These are phyloP conservation scores for Acanthamoeba royreba DNA, from an alignment of 208 protist genomes.

Conservation along the genomic window DNA sequence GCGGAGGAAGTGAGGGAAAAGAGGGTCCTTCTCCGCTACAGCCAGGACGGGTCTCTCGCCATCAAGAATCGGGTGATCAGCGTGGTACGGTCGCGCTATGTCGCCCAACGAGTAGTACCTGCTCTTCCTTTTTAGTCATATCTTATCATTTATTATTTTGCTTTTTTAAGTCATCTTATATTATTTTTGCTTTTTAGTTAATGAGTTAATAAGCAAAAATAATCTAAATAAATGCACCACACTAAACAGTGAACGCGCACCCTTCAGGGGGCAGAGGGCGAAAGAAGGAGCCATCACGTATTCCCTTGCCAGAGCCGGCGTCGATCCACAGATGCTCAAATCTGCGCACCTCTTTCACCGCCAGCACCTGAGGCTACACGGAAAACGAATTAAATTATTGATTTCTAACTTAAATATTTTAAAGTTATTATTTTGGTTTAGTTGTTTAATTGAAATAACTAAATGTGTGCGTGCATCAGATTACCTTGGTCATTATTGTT, in stretches of 20 bases:
- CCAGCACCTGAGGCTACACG: neutral
- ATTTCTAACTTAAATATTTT: too few species aligned
- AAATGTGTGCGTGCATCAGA: too few species aligned
- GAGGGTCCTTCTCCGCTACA: neutral
- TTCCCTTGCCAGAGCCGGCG: neutral
- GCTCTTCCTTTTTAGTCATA: neutral
- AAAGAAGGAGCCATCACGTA: neutral
- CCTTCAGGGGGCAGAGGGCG: neutral
- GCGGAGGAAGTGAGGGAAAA: neutral
- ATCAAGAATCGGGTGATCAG: neutral
- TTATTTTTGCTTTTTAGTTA: neutral
- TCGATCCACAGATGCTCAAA: neutral
- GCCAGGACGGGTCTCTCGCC: neutral
- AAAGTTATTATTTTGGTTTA: too few species aligned
- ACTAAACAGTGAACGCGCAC: neutral
- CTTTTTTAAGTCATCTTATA: neutral
- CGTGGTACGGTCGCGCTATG: neutral
- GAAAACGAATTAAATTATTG: too few species aligned
- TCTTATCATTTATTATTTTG: neutral
- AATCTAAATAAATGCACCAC: neutral
- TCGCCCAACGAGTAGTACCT: neutral
- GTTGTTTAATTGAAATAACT: too few species aligned
- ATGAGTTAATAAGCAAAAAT: neutral
- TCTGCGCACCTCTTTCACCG: neutral
- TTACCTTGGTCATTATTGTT: too few species aligned